Evolutionary conservation across 768 basidiomycete species (phyloP).

Genomic region (Leccinum broughii): DNA sequence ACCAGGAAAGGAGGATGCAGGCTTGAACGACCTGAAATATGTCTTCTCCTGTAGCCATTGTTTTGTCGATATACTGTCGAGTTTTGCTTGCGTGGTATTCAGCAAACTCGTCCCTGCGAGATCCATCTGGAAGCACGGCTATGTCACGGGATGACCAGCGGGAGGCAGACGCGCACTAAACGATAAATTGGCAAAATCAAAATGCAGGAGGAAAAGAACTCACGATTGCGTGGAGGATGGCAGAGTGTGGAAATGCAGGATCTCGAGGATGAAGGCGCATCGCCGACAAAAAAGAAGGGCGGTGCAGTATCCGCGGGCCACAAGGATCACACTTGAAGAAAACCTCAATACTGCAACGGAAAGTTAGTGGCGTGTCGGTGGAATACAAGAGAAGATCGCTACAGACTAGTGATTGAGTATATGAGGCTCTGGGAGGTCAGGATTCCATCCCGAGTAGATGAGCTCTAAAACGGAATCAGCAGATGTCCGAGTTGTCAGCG

Average conservation of each 20-base stretch:
- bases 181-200: constrained; percentile 11
- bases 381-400: constrained; percentile 9
- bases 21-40: constrained; percentile 88
- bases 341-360: constrained; percentile 62
- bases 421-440: constrained; percentile 77
- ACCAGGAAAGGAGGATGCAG: constrained; percentile 85
- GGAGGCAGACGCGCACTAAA: constrained; percentile 78
- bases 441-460: constrained; percentile 79
- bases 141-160: constrained; percentile 77
- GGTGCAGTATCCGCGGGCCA: constrained; percentile 80
- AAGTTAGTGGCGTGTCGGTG: constrained; percentile 14
- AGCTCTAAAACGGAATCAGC: constrained; percentile 63
- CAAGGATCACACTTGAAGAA: constrained; percentile 92
- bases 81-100: constrained; percentile 87
- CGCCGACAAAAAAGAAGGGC: constrained; percentile 74
- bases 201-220: constrained; percentile 21
- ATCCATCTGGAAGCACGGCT: constrained; percentile 68
- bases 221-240: constrained; percentile 90
- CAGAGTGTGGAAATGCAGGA: constrained; percentile 83
- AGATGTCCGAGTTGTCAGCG: constrained; percentile 38
- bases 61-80: constrained; percentile 83
- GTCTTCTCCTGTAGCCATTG: constrained; percentile 86
- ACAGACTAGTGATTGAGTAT: constrained; percentile 76
- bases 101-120: constrained; percentile 80
- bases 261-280: constrained; percentile 80